phyloP scores from a whole-genome alignment of 176 grass and related monocot genomes.

The Tuctoria greenei region DNA sequence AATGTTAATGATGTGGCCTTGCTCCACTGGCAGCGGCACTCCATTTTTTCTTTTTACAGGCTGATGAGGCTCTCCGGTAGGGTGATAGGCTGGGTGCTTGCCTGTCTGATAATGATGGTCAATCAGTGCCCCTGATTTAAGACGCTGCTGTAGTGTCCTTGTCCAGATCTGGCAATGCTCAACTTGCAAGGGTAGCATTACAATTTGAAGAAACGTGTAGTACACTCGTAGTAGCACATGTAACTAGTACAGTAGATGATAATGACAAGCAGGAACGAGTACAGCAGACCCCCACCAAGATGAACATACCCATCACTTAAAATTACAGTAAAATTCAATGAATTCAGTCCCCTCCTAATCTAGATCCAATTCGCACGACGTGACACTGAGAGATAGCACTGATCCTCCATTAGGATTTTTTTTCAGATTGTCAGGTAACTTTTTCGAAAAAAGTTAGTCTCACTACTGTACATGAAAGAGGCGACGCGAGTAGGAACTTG shows the following conservation, averaged over 20 bases:
- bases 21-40: not conserved
- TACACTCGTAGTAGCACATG: not conserved
- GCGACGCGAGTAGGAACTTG: not conserved
- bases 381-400: not conserved
- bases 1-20: not conserved
- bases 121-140: not conserved
- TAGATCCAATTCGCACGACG: not conserved
- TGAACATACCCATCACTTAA: not conserved
- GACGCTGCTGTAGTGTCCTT: not conserved
- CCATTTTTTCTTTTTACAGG: too few species aligned
- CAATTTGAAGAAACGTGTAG: not conserved
- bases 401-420: not conserved
- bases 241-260: not conserved
- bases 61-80: not conserved
- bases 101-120: not conserved
- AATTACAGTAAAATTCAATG: not conserved
- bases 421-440: slow-evolving; percentile 2
- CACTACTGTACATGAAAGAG: slow-evolving; percentile 22
- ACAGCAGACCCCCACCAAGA: not conserved
- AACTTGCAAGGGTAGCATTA: not conserved
- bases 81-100: not conserved
- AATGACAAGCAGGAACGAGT: not conserved
- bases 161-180: not conserved
- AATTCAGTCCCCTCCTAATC: not conserved
- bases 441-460: not conserved